phyloP scores from a whole-genome alignment of 495 filamentous ascomycete species.

The Lasiosphaeriaceae sp. region DNA sequence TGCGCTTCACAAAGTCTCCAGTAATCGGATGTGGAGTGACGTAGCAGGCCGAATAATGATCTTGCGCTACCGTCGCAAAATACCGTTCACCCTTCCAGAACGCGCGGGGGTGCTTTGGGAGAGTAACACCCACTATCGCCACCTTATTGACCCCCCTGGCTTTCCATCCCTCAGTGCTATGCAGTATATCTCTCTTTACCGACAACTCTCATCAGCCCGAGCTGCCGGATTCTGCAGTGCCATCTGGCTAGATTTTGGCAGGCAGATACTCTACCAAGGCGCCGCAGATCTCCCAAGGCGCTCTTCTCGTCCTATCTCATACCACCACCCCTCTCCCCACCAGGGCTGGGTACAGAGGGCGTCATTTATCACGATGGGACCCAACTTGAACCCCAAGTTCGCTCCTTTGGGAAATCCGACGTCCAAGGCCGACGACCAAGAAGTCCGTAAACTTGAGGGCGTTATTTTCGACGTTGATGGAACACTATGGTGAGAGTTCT shows the following conservation, averaged over 20 bases:
- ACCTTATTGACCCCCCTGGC: too few species aligned
- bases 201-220: not conserved
- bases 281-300: not conserved
- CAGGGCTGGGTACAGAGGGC: conserved; percentile 27
- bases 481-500: conserved; percentile 71
- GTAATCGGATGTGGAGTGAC: not conserved
- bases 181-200: not conserved
- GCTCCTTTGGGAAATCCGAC: conserved; percentile 26
- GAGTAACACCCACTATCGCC: too few species aligned
- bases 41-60: not conserved
- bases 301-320: not conserved
- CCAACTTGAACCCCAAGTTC: conserved; percentile 20
- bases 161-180: not conserved
- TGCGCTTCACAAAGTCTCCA: too few species aligned
- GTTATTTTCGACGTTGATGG: conserved; percentile 96
- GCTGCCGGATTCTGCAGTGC: conserved; percentile 30
- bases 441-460: conserved; percentile 61
- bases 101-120: too few species aligned
- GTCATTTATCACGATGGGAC: conserved; percentile 35
- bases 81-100: not conserved
- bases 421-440: conserved; percentile 1
- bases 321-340: not conserved
- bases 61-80: not conserved
- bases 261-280: not conserved
- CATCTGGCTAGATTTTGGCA: conserved; percentile 19